Conservation (phyloP, 73 alveolate genomes). For the Tetrahymena malaccensis region DNA sequence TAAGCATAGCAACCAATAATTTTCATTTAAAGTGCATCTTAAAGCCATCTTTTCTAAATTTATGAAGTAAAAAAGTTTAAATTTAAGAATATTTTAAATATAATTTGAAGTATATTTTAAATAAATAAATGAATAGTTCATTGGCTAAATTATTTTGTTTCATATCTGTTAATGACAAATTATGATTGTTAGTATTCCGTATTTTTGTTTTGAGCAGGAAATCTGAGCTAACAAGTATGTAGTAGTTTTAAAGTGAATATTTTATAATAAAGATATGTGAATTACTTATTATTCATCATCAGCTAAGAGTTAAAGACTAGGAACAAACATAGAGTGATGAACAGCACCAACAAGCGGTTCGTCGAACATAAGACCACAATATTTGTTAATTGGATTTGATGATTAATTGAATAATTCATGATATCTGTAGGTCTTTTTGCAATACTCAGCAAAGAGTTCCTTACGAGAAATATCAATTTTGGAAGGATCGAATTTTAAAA, state of each 20-base stretch:
- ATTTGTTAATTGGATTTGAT: background rate
- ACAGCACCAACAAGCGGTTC: background rate
- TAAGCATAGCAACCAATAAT: conserved; percentile 68
- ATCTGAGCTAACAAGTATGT: too few relatives aligned
- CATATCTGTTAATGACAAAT: too few relatives aligned
- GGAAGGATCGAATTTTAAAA: background rate
- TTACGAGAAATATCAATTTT: background rate
- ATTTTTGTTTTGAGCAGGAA: too few relatives aligned
- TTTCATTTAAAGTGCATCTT: conserved; percentile 23
- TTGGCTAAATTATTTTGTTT: too few relatives aligned
- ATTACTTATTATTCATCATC: background rate
- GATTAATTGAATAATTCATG: background rate
- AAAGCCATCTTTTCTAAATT: background rate
- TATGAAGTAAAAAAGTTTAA: too few relatives aligned
- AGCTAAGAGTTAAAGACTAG: background rate
- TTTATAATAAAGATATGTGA: background rate
- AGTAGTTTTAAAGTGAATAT: too few relatives aligned
- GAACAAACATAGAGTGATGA: background rate
- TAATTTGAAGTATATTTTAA: too few relatives aligned
- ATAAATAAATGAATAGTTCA: too few relatives aligned
- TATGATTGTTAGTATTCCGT: too few relatives aligned
- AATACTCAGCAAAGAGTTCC: background rate
- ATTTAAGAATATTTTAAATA: too few relatives aligned
- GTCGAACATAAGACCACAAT: background rate
- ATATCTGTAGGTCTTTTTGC: background rate